These are phyloP conservation scores for Biscogniauxia marginata DNA, from an alignment of 2,329 filamentous ascomycete genomes.

Conservation along the genomic window DNA sequence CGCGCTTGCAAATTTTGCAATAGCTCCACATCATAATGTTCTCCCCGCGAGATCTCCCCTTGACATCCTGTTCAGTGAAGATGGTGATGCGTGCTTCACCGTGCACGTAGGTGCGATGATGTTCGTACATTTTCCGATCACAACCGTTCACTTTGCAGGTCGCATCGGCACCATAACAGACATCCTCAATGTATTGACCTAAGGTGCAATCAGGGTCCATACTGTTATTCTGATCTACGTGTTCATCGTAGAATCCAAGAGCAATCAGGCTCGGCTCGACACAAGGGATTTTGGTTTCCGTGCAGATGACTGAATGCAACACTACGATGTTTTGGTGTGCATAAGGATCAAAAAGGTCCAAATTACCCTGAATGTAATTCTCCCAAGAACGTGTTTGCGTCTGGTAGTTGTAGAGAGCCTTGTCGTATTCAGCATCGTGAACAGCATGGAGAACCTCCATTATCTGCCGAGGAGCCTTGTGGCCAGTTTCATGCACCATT, in stretches of 20 bases:
- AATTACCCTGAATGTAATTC: slow-evolving; percentile 83
- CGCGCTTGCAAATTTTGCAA: slow-evolving; percentile 87
- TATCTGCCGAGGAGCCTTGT: slow-evolving; percentile 78
- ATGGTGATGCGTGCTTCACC: slow-evolving; percentile 92
- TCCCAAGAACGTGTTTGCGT: slow-evolving; percentile 97
- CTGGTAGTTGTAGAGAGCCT: slow-evolving; percentile 87
- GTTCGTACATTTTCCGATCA: slow-evolving; percentile 83
- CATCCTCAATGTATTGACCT: slow-evolving; percentile 90
- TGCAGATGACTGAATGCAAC: slow-evolving; percentile 90
- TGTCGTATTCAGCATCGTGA: slow-evolving; percentile 95
- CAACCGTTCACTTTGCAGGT: slow-evolving; percentile 82
- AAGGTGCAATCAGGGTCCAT: slow-evolving; percentile 86
- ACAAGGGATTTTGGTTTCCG: slow-evolving; percentile 89
- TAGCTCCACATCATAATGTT: slow-evolving; percentile 97
- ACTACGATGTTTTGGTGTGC: slow-evolving; percentile 96
- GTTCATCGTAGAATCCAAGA: slow-evolving; percentile 91
- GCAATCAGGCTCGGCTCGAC: slow-evolving; percentile 87
- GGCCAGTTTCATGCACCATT: slow-evolving; percentile 85
- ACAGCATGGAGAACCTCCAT: slow-evolving; percentile 93
- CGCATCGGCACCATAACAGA: slow-evolving; percentile 74
- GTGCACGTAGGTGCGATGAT: slow-evolving; percentile 96
- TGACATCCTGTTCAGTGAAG: slow-evolving; percentile 72
- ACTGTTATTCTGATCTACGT: slow-evolving; percentile 61
- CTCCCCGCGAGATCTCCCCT: slow-evolving; percentile 44
- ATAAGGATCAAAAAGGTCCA: slow-evolving; percentile 89